A percentile compares a stretch with the other conserved stretches of the same genome.
Evolutionary conservation across 805 yeast genomes (phyloP).

Genomic region (Saccharomyces mikatae): DNA sequence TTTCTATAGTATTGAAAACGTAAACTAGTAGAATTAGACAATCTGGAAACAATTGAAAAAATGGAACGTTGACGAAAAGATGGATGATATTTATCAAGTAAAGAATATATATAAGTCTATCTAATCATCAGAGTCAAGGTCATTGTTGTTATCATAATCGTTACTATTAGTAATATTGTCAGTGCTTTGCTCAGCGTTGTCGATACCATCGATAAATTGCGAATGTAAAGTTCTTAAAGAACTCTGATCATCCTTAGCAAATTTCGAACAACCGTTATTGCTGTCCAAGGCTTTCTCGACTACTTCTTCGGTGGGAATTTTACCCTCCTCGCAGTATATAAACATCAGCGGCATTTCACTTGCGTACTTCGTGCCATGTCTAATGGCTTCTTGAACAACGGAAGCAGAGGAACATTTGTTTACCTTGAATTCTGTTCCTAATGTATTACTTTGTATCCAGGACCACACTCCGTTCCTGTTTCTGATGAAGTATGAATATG

Average conservation of each 20-base stretch:
- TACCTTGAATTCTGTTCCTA: constrained; percentile 14
- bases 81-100: background rate
- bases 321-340: constrained; percentile 16
- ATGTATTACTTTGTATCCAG: constrained; percentile 9
- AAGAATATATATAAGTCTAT: background rate
- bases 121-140: background rate
- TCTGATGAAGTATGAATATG: constrained; percentile 21
- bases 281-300: constrained; percentile 11
- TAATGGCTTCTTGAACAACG: constrained; percentile 18
- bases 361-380: constrained; percentile 17
- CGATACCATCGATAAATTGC: background rate
- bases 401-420: constrained; percentile 9
- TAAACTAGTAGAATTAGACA: background rate
- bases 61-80: background rate
- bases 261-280: constrained; percentile 18
- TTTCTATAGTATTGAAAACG: background rate
- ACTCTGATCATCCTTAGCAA: constrained; percentile 17
- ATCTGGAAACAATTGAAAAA: background rate
- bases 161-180: background rate
- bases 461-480: constrained; percentile 17
- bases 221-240: constrained; percentile 3
- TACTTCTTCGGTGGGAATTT: constrained; percentile 12
- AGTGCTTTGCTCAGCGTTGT: background rate
- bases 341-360: constrained; percentile 29
- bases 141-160: background rate